These are phyloP conservation scores for Maudiozyma bulderi DNA, from an alignment of 805 yeast species.

Conservation along the genomic window DNA sequence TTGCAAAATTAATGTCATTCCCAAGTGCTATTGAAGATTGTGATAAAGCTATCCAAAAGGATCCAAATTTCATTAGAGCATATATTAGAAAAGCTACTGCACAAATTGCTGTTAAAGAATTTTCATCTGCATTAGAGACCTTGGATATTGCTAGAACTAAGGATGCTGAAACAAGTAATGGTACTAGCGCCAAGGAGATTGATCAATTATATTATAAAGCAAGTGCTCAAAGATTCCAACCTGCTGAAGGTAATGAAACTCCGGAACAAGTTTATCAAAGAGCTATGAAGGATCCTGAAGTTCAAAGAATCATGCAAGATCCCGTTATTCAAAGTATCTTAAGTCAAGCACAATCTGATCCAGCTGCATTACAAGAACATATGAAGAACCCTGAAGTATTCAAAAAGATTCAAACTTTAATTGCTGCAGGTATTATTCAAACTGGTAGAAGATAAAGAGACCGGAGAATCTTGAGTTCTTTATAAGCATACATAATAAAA, in stretches of 20 bases:
- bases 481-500: background rate
- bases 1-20: slow-evolving; percentile 89
- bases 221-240: slow-evolving; percentile 64
- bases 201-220: slow-evolving; percentile 77
- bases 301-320: slow-evolving; percentile 77
- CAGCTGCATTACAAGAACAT: slow-evolving; percentile 94
- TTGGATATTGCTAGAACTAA: slow-evolving; percentile 66
- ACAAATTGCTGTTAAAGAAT: slow-evolving; percentile 83
- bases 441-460: slow-evolving; percentile 43
- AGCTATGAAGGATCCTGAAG: slow-evolving; percentile 88
- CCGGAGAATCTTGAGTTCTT: background rate
- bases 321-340: slow-evolving; percentile 94
- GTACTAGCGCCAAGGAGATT: slow-evolving; percentile 61
- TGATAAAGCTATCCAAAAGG: slow-evolving; percentile 77
- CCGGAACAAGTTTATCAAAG: slow-evolving; percentile 91
- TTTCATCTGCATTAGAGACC: slow-evolving; percentile 70
- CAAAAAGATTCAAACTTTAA: slow-evolving; percentile 76
- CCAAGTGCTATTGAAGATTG: slow-evolving; percentile 94
- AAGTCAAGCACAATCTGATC: slow-evolving; percentile 88
- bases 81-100: slow-evolving; percentile 95
- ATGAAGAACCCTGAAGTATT: slow-evolving; percentile 92
- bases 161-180: slow-evolving; percentile 55
- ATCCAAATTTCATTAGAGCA: slow-evolving; percentile 86
- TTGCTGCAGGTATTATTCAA: slow-evolving; percentile 95
- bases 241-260: slow-evolving; percentile 72